phyloP scores from a whole-genome alignment of 1,284 basidiomycete species.

The Cryptococcus amylolentus region DNA sequence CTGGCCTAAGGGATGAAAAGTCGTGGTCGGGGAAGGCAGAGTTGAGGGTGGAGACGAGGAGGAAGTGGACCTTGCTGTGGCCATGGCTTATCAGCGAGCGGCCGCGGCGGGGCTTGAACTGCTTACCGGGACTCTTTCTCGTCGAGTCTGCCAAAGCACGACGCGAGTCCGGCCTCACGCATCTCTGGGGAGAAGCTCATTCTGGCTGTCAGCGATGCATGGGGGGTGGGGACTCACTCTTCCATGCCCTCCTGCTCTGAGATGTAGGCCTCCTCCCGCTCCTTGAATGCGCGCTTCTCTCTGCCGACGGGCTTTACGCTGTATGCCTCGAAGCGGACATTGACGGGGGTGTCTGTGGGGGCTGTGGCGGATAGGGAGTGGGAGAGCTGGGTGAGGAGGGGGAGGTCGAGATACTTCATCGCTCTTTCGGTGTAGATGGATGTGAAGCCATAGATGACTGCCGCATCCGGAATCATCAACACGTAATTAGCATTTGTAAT shows the following conservation, averaged over 20 bases:
- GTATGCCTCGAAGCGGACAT: conserved; percentile 94
- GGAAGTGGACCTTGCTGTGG: conserved; percentile 51
- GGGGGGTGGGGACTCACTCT: conserved; percentile 38
- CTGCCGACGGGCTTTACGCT: conserved; percentile 96
- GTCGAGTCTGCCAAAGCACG: conserved; percentile 48
- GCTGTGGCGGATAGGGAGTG: conserved; percentile 65
- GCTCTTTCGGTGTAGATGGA: background rate
- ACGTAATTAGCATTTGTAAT: background rate
- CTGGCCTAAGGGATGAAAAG: conserved; percentile 86
- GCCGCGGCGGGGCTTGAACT: background rate
- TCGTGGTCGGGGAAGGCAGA: conserved; percentile 97
- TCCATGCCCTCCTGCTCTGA: conserved; percentile 48
- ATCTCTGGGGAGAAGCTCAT: conserved; percentile 50
- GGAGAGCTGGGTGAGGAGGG: conserved; percentile 72
- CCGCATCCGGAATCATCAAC: background rate
- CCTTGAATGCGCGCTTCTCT: conserved; percentile 94
- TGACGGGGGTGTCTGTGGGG: conserved; percentile 82
- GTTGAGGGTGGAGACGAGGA: conserved; percentile 95
- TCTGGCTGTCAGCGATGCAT: conserved; percentile 13
- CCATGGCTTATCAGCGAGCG: background rate
- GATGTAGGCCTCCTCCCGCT: conserved; percentile 77
- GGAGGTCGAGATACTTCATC: conserved; percentile 91
- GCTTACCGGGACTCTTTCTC: conserved; percentile 48
- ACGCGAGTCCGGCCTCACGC: conserved; percentile 45
- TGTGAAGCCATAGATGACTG: background rate